A percentile compares a stretch with the other conserved stretches of the same genome.
Evolutionary conservation across 139 green algal species (phyloP).

Genomic region (Dunaliella sp.): DNA sequence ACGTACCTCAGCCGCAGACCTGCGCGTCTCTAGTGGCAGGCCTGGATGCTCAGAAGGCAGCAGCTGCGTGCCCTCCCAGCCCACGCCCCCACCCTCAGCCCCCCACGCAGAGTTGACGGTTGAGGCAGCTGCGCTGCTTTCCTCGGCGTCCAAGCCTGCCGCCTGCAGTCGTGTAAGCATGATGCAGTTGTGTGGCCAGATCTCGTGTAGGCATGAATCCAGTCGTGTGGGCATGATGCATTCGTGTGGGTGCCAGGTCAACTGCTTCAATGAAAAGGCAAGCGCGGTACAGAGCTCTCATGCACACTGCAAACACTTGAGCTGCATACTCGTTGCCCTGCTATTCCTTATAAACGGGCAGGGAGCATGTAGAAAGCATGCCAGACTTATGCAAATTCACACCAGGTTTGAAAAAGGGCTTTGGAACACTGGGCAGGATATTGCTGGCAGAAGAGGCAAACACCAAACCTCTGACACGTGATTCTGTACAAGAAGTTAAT

Average conservation of each 20-base stretch:
- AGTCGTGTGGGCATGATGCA: neutral
- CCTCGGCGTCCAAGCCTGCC: no score
- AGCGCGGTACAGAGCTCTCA: neutral
- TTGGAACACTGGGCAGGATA: no score
- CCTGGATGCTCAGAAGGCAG: neutral
- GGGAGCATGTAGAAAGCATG: no score
- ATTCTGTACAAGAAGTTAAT: neutral
- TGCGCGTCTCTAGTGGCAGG: neutral
- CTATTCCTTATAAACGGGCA: no score
- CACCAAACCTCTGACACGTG: no score
- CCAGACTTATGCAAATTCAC: no score
- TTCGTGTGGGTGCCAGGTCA: neutral
- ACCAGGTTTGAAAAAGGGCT: no score
- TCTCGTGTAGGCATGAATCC: neutral
- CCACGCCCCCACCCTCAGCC: neutral
- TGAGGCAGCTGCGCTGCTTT: neutral
- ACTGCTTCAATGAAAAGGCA: neutral
- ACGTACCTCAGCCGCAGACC: neutral
- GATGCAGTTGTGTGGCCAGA: neutral
- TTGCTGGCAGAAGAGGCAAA: no score
- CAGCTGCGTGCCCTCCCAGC: neutral
- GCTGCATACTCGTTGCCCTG: no score
- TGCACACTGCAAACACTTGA: no score
- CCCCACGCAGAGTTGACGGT: neutral
- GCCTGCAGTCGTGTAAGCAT: neutral